A percentile compares a stretch with the other conserved stretches of the same genome.
phyloP scores from a whole-genome alignment of 2,329 filamentous ascomycete species.

The Xylariaceae sp. region DNA sequence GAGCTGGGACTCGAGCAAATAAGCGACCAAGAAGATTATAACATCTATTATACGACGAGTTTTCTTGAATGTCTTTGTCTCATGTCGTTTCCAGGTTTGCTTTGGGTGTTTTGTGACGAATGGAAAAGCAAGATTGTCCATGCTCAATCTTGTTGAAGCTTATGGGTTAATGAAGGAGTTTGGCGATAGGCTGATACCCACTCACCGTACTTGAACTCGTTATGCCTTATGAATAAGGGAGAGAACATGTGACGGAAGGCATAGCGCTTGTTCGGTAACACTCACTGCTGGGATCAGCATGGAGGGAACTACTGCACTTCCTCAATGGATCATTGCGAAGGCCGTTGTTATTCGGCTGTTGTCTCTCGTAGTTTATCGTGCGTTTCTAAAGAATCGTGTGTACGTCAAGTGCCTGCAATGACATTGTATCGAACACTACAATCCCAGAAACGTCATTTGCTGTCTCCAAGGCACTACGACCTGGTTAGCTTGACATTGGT shows the following conservation, averaged over 20 bases:
- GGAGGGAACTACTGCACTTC: constrained; percentile 15
- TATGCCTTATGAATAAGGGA: constrained; percentile 25
- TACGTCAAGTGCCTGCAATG: constrained; percentile 9
- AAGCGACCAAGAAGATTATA: constrained; percentile 30
- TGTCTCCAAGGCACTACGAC: constrained; percentile 5
- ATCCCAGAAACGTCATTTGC: constrained; percentile 13
- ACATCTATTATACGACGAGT: constrained; percentile 1
- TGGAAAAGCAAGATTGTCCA: constrained; percentile 9
- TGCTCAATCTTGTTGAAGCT: constrained; percentile 13
- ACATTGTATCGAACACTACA: constrained; percentile 2
- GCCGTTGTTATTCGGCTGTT: constrained; percentile 15
- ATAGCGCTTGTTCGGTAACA: constrained; percentile 28
- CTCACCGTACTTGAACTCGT: constrained; percentile 29
- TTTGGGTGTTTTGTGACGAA: constrained; percentile 1
- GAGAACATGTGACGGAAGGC: constrained; percentile 20
- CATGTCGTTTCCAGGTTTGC: constrained; percentile 16
- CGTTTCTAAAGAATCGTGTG: constrained; percentile 10
- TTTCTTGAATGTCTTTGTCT: constrained; percentile 13
- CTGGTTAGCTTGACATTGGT: constrained; percentile 1
- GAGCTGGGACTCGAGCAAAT: constrained; percentile 22
- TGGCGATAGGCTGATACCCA: constrained; percentile 36
- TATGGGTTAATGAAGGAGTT: constrained; percentile 33
- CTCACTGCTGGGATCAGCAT: constrained; percentile 26
- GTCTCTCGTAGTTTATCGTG: constrained; percentile 15
- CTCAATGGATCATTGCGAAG: constrained; percentile 12